Evolutionary conservation across 1,284 basidiomycete species (phyloP), one percentile per base, ranked within the genome.

Genomic region (Stereum hirsutum): DNA sequence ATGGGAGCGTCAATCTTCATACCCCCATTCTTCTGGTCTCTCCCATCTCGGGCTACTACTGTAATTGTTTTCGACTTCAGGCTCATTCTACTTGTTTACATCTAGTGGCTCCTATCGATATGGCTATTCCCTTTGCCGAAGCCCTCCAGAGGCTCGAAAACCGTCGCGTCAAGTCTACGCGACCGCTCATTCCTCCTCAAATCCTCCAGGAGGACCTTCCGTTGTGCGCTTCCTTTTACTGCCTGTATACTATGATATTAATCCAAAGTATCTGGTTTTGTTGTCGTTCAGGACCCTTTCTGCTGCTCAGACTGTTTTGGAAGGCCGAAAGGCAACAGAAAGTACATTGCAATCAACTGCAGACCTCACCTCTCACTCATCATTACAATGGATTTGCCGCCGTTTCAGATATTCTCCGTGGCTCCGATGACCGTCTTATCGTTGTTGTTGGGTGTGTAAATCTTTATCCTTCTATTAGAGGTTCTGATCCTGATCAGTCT

Each of bases 121-220:
- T 65, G 64, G 64, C 78, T 32, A 74, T 86, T 53, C 68, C 83
- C 31, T 82, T 86, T 69, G 75, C 75, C 54, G 82, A 89, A 48
- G 89, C 89, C 31, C 75, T 89, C 51, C 63, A 75, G 42, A 75
- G 84, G 43, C 80, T 96, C 39, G 90, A 94, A 58, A 94, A 97
- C 60, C 72, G 78, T 49, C 72, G 93, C 33, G 91, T 97, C 49
- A 90, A 80, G 60, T 81, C 76, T 20, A 90, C 87, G 32, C 71
- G 90, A 35, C 91, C 91, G 26, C 67, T 95, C 46, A 92, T 96
- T 49, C 92, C 92, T 49, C 90, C 90, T 33, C 89, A 92, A 57
- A 93, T 96, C 51, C 71, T 96, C 3, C 86, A 89, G 54, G 92
- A 96, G 64, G 91, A 96, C 57, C 68, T 83, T 15, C 85, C 85